Percentiles rank a stretch among this genome's conserved stretches.
These are phyloP conservation scores for Ustilago loliicola DNA, from an alignment of 1,284 basidiomycete genomes.

Conservation along the genomic window DNA sequence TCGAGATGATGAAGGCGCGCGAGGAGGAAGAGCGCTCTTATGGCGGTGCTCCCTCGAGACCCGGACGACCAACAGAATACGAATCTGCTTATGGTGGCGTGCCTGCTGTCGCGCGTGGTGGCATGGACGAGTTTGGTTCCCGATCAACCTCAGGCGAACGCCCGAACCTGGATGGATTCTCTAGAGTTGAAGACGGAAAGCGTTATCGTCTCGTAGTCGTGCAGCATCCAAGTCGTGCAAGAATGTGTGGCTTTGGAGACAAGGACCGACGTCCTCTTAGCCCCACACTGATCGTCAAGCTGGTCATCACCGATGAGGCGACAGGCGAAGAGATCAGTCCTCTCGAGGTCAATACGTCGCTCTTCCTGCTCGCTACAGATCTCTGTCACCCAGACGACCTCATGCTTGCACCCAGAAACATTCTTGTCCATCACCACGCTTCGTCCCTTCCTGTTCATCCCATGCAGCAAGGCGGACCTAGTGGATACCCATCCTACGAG, in stretches of 20 bases:
- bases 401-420: constrained; percentile 55
- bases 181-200: constrained; percentile 41
- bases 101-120: constrained; percentile 11
- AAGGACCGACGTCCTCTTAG: constrained; percentile 66
- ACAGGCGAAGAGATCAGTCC: constrained; percentile 58
- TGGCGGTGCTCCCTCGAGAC: constrained; percentile 16
- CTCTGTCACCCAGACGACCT: constrained; percentile 63
- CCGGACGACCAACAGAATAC: constrained; percentile 16
- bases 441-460: constrained; percentile 40
- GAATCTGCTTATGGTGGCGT: constrained; percentile 23
- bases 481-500: constrained; percentile 20
- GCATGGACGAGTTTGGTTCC: constrained; percentile 30
- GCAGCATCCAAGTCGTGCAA: constrained; percentile 59
- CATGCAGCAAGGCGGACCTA: constrained; percentile 27
- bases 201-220: constrained; percentile 60
- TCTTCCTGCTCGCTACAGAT: constrained; percentile 64
- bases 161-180: constrained; percentile 41
- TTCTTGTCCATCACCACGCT: constrained; percentile 60
- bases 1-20: constrained; percentile 51
- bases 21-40: constrained; percentile 35
- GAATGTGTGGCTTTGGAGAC: constrained; percentile 67
- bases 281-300: constrained; percentile 63
- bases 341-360: constrained; percentile 61
- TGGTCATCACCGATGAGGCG: constrained; percentile 58
- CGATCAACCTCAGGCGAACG: constrained; percentile 21